phyloP scores from a whole-genome alignment of 768 basidiomycete genomes.

The Mycena albidolilacea region DNA sequence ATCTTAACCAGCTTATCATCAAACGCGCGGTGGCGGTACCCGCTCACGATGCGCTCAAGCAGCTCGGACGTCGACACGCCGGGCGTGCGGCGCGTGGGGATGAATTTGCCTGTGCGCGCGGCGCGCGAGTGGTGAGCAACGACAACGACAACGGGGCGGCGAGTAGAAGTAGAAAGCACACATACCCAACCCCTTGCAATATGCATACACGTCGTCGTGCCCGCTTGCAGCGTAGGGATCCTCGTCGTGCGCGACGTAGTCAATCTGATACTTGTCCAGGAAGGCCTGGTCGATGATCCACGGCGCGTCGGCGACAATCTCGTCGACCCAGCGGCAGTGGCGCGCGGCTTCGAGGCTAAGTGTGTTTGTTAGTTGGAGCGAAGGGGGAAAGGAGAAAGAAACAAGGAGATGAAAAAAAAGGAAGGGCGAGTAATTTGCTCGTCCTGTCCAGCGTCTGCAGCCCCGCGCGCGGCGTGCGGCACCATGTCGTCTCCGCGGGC shows the following conservation, averaged over 20 bases:
- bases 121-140: too few relatives aligned
- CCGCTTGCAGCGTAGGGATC: conserved; percentile 87
- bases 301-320: conserved; percentile 91
- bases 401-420: background rate
- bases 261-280: conserved; percentile 88
- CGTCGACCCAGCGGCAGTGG: conserved; percentile 98
- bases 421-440: background rate
- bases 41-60: conserved; percentile 91
- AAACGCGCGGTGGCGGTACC: conserved; percentile 88
- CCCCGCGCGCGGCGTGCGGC: too few relatives aligned
- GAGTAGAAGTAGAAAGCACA: conserved; percentile 5
- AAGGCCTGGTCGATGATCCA: conserved; percentile 92
- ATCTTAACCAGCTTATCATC: conserved; percentile 93
- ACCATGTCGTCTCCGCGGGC: too few relatives aligned
- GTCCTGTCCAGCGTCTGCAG: too few relatives aligned
- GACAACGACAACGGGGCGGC: background rate
- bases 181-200: conserved; percentile 85
- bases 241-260: conserved; percentile 98
- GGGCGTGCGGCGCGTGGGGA: conserved; percentile 95
- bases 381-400: too few relatives aligned
- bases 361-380: too few relatives aligned
- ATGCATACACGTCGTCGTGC: conserved; percentile 88
- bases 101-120: conserved; percentile 80
- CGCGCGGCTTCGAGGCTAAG: conserved; percentile 87
- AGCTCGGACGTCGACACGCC: conserved; percentile 95